Base-by-base conservation (phyloP, 768 basidiomycete species). In the Pisolithus albus region DNA sequence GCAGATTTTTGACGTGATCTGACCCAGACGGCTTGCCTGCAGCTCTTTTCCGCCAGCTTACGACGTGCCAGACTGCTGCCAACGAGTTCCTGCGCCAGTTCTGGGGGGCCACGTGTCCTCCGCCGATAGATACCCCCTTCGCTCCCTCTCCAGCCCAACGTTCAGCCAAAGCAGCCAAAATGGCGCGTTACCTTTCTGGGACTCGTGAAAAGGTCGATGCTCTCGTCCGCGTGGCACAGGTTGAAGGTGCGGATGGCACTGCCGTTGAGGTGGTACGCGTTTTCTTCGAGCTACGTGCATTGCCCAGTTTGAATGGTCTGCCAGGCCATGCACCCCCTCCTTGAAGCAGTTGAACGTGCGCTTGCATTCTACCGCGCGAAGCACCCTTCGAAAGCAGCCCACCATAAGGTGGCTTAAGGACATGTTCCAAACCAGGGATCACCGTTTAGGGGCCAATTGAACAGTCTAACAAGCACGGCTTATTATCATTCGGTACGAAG, bases 21-120 rank as follows among this genome's bases (percentile, higher is more conserved):
- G 16, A 21, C 24, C 18, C 52, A 95, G 92, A 80, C 54, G 84
- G 88, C 38, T 82, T 99, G 32, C 89, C 92, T 1, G 81, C 87
- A 46, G 76, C 75, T 2, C 72, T 95, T 37, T 83, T 90, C 59
- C 76, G 81, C 50, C 84, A 92, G 70, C 86, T 97, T 80, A 83
- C 81, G 16, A 88, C 88, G 0, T 92, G 89, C 61, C 92, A 96
- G 62, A 91, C 91, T 1, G 87, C 94, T 3, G 86, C 94, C 10
- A 93, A 92, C 61, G 96, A 99, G 64, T 96, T 98, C 65, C 75
- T 99, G 13, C 84, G 95, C 26, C 96, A 98, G 64, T 97, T 92
- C 65, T 98, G 94, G 93, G 78, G 84, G 2, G 80, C 92, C 2
- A 79, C 88, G 46, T 87, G 92, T 56, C 94, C 92, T 5, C 82